A percentile compares a stretch with the other conserved stretches of the same genome.
Evolutionary conservation across 1,284 basidiomycete genomes (phyloP).

Genomic region (Garcileccinum viscosum): DNA sequence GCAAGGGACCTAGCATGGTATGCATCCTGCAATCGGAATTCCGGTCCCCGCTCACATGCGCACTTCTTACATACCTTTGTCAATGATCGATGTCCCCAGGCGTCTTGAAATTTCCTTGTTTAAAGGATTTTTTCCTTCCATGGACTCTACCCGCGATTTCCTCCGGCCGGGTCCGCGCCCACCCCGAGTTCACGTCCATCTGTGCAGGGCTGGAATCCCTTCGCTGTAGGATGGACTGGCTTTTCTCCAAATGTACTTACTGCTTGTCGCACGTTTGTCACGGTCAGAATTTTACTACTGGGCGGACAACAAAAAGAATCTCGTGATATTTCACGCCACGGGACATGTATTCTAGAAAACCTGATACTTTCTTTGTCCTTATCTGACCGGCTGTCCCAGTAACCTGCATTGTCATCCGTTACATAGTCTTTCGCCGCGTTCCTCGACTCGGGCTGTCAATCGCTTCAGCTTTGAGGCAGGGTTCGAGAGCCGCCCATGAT

Average conservation of each 20-base stretch:
- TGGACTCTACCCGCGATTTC: constrained; percentile 1
- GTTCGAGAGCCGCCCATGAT: constrained; percentile 9
- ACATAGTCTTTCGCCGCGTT: neutral
- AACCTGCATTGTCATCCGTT: neutral
- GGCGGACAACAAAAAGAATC: neutral
- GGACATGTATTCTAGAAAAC: too few species aligned
- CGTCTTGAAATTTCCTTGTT: neutral
- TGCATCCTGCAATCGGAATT: neutral
- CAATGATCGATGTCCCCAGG: neutral
- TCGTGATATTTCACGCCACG: too few species aligned
- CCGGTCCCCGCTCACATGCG: neutral
- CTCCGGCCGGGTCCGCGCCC: neutral
- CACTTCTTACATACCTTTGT: neutral
- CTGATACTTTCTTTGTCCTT: neutral
- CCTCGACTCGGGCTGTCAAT: constrained; percentile 11
- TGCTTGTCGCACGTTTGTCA: constrained; percentile 8
- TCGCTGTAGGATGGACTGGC: neutral
- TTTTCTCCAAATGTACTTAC: constrained; percentile 1
- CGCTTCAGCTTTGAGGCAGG: constrained; percentile 4
- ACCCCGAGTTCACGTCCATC: neutral
- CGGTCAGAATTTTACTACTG: neutral
- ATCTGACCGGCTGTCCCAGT: neutral
- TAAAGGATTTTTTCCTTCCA: neutral
- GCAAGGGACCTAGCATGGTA: neutral
- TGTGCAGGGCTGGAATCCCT: neutral